Conservation (phyloP, 1,284 basidiomycete genomes). For the Trametes polyzona region DNA sequence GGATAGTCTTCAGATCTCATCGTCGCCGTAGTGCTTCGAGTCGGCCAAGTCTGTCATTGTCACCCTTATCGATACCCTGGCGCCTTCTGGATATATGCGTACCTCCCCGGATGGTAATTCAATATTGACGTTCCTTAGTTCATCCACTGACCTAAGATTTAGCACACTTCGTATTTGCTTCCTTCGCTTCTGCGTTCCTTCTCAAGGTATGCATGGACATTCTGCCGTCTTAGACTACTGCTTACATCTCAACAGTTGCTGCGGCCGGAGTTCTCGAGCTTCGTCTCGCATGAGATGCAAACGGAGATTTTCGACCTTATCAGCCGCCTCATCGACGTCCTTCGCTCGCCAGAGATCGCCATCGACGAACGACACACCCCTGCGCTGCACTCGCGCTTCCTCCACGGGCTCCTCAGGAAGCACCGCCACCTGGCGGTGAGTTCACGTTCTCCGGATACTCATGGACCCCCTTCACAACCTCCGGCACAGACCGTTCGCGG, state of each 20-base stretch:
- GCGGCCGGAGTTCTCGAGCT: constrained; percentile 68
- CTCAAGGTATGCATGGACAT: constrained; percentile 57
- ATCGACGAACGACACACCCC: constrained; percentile 85
- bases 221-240: background rate
- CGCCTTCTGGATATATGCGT: constrained; percentile 77
- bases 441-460: constrained; percentile 44
- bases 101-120: constrained; percentile 82
- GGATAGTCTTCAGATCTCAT: background rate
- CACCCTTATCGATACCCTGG: constrained; percentile 66
- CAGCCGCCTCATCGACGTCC: constrained; percentile 67
- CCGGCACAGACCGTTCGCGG: constrained; percentile 18
- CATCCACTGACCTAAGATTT: background rate
- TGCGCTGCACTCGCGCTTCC: constrained; percentile 79
- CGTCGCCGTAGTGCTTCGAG: constrained; percentile 59
- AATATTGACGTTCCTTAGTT: background rate
- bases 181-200: constrained; percentile 85
- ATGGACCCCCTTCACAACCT: constrained; percentile 22
- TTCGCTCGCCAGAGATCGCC: constrained; percentile 74
- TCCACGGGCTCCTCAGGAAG: constrained; percentile 66
- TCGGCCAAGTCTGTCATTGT: constrained; percentile 71
- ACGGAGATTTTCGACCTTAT: constrained; percentile 74
- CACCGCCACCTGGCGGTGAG: constrained; percentile 62
- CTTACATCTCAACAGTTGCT: constrained; percentile 52
- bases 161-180: constrained; percentile 84
- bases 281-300: constrained; percentile 64